Evolutionary conservation across 768 basidiomycete species (phyloP).

Genomic region (Amanita molliuscula): DNA sequence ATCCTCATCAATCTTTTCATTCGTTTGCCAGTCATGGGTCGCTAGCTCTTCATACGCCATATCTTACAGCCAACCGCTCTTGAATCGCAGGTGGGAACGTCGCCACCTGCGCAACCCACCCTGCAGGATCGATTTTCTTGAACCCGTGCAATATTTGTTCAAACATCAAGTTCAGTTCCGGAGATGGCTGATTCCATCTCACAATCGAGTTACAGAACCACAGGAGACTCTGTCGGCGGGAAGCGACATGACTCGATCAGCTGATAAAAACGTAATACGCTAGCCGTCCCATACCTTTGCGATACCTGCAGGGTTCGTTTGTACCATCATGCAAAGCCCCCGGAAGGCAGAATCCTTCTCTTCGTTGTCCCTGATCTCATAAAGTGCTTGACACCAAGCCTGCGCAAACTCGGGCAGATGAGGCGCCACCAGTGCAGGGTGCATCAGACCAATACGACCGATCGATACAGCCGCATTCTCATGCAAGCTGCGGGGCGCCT

Average conservation of each 20-base stretch:
- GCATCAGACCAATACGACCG: slow-evolving; percentile 90
- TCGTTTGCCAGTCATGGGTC: background rate
- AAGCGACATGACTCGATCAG: background rate
- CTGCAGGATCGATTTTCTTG: slow-evolving; percentile 76
- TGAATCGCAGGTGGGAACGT: slow-evolving; percentile 84
- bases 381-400: slow-evolving; percentile 94
- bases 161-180: slow-evolving; percentile 92
- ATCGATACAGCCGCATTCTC: slow-evolving; percentile 99
- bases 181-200: slow-evolving; percentile 88
- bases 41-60: slow-evolving; percentile 55
- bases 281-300: slow-evolving; percentile 56
- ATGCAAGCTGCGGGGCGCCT: slow-evolving; percentile 86
- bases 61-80: slow-evolving; percentile 77
- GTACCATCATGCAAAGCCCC: slow-evolving; percentile 92
- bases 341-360: slow-evolving; percentile 99
- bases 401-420: slow-evolving; percentile 86
- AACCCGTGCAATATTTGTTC: slow-evolving; percentile 80
- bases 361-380: slow-evolving; percentile 98
- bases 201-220: slow-evolving; percentile 99
- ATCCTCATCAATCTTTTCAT: background rate
- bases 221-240: slow-evolving; percentile 58
- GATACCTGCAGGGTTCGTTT: slow-evolving; percentile 89
- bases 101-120: slow-evolving; percentile 78
- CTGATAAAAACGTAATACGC: background rate
- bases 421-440: slow-evolving; percentile 81